Conservation (phyloP, 257 asterid genomes). For the Nicotiana benthamiana region DNA sequence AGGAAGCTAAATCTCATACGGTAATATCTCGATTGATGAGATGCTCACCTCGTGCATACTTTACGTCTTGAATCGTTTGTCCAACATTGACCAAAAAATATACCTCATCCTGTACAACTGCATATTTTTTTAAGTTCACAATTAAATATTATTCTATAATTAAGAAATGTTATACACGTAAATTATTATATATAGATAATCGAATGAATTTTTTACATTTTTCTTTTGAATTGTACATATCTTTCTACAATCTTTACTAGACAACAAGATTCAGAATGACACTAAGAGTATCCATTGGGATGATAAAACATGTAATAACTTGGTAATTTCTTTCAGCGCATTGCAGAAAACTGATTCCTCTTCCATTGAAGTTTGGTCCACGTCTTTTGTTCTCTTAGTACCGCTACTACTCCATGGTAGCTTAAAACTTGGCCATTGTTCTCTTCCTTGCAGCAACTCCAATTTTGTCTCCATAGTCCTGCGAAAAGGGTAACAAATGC, state of each 20-base stretch:
- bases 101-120: no score
- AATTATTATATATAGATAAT: not conserved
- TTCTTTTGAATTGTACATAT: not conserved
- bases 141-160: no score
- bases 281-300: not conserved
- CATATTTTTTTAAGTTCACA: no score
- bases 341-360: conserved; percentile 14
- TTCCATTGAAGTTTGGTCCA: conserved; percentile 18
- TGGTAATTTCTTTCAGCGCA: not conserved
- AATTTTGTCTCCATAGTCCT: conserved; percentile 5
- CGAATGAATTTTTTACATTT: not conserved
- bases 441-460: conserved; percentile 3
- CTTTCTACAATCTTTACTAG: not conserved
- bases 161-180: not conserved
- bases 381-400: not conserved
- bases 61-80: not conserved
- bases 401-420: conserved; percentile 16
- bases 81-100: not conserved
- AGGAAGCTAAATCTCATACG: not conserved
- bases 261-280: not conserved
- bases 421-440: conserved; percentile 5
- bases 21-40: not conserved
- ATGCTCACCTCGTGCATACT: not conserved
- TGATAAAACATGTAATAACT: not conserved
- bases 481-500: not conserved